Conservation (phyloP, 148 eudicot genomes). For the Fagopyrum tataricum region DNA sequence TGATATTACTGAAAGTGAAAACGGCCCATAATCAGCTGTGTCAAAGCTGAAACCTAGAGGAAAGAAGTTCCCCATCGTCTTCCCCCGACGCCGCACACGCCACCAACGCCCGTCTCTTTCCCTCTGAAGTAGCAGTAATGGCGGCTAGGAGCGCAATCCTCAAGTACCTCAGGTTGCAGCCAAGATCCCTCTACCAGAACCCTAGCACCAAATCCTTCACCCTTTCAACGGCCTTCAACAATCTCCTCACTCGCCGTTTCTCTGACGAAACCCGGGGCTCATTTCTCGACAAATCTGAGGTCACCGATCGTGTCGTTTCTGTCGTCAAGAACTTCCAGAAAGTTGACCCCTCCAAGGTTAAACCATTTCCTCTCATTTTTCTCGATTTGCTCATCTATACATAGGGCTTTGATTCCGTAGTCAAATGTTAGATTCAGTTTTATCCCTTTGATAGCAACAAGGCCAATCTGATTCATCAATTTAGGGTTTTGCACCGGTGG, state of each 20-base stretch:
- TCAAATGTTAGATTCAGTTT: no score
- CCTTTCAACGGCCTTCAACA: constrained; percentile 20
- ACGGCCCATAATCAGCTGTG: no score
- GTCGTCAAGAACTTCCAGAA: constrained; percentile 91
- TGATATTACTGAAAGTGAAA: no score
- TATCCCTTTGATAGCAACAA: no score
- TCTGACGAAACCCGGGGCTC: constrained; percentile 72
- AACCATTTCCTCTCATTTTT: not conserved
- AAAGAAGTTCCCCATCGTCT: not conserved
- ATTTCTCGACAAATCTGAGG: constrained; percentile 91
- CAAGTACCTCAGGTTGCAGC: constrained; percentile 53
- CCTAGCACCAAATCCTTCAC: constrained; percentile 24
- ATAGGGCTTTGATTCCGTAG: no score
- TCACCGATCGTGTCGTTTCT: constrained; percentile 68
- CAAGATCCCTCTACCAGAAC: constrained; percentile 28
- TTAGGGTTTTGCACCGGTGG: no score
- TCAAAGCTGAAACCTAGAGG: not conserved
- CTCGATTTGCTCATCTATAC: not conserved
- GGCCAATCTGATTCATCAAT: no score
- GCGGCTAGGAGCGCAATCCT: constrained; percentile 57
- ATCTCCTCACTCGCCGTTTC: constrained; percentile 44
- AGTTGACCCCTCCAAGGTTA: constrained; percentile 84
- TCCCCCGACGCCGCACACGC: not conserved
- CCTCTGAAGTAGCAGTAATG: constrained; percentile 19
- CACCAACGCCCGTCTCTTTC: not conserved